These are phyloP conservation scores for Hirschfeldia incana DNA, from an alignment of 345 rosid species.

Conservation along the genomic window DNA sequence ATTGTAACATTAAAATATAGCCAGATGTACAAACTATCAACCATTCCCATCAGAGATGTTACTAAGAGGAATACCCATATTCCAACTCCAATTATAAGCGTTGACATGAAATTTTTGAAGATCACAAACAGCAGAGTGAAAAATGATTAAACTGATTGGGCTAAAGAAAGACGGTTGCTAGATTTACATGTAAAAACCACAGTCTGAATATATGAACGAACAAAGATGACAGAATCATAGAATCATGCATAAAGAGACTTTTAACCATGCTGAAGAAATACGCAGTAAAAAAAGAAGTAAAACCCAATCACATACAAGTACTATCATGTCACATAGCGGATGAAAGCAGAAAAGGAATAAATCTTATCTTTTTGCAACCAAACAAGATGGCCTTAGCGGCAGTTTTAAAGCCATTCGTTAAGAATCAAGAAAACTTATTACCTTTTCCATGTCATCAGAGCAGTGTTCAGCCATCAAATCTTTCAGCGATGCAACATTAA, in stretches of 20 bases:
- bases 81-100: neutral
- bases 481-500: conserved; percentile 22
- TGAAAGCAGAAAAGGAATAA: neutral
- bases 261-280: no score
- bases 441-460: conserved; percentile 55
- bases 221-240: no score
- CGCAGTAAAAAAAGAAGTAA: no score
- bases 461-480: conserved; percentile 39
- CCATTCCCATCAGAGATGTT: neutral
- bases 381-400: neutral
- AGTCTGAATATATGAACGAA: neutral
- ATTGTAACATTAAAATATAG: neutral
- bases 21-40: neutral
- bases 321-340: neutral
- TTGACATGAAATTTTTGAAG: neutral
- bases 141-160: neutral
- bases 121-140: neutral
- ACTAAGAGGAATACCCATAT: neutral
- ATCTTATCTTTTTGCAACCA: neutral
- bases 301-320: neutral
- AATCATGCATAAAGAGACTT: no score
- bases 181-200: neutral
- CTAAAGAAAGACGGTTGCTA: neutral
- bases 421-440: conserved; percentile 19
- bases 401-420: neutral